A percentile compares a stretch with the other conserved stretches of the same genome.
Evolutionary conservation across 139 green algal genomes (phyloP).

Genomic region (Tetradesmus lagerheimii): DNA sequence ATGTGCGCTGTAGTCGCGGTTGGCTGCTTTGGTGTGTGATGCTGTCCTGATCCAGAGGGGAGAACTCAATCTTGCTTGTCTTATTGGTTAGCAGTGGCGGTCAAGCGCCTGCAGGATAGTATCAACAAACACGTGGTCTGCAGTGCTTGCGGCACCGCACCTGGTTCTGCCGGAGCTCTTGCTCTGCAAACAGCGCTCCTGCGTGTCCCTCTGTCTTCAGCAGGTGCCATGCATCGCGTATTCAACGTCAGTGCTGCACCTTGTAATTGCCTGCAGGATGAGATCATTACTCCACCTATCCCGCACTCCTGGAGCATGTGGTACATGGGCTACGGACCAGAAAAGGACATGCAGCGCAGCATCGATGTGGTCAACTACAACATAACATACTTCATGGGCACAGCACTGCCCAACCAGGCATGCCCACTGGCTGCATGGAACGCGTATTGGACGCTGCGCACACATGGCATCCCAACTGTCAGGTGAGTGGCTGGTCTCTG

Average conservation of each 20-base stretch:
- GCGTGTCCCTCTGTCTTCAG: too few relatives aligned
- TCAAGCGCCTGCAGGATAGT: background rate
- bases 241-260: too few relatives aligned
- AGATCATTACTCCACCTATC: conserved; percentile 46
- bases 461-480: conserved; percentile 23
- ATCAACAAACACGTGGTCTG: background rate
- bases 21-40: too few relatives aligned
- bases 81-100: too few relatives aligned
- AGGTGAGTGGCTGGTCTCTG: conserved; percentile 10
- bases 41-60: too few relatives aligned
- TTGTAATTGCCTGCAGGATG: conserved; percentile 25
- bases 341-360: background rate
- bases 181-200: too few relatives aligned
- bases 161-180: too few relatives aligned
- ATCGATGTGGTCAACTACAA: conserved; percentile 39
- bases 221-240: too few relatives aligned
- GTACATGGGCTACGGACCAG: conserved; percentile 42
- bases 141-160: too few relatives aligned
- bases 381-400: conserved; percentile 17
- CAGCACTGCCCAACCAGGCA: background rate
- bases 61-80: too few relatives aligned
- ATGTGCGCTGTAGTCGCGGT: too few relatives aligned
- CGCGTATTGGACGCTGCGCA: conserved; percentile 40
- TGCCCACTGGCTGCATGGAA: conserved; percentile 41
- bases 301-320: conserved; percentile 47